phyloP scores from a whole-genome alignment of 179 eudicot species.

The Beta macrorhiza region DNA sequence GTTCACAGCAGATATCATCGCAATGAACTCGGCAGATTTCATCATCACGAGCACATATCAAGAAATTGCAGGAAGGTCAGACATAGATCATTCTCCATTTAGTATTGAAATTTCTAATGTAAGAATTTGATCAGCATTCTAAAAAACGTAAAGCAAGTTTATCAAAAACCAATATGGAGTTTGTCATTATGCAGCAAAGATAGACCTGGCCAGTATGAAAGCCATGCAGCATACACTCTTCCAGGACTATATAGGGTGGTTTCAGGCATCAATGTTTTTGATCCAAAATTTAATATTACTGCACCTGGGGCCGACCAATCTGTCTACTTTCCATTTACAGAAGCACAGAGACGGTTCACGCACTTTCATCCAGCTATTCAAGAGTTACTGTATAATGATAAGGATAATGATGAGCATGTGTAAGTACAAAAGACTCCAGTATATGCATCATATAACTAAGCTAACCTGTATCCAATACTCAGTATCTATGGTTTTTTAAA shows the following conservation, averaged over 20 bases:
- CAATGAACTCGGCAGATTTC: slow-evolving; percentile 57
- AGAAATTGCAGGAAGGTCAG: slow-evolving; percentile 58
- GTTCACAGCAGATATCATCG: slow-evolving; percentile 54
- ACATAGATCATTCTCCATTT: background rate
- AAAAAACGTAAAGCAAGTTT: slow-evolving; percentile 4
- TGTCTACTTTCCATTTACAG: slow-evolving; percentile 45
- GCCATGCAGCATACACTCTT: slow-evolving; percentile 49
- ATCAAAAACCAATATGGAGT: slow-evolving; percentile 20
- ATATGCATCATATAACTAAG: slow-evolving; percentile 3
- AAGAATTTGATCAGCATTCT: background rate
- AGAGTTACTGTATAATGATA: slow-evolving; percentile 41
- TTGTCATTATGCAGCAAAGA: slow-evolving; percentile 44
- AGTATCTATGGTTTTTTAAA: background rate
- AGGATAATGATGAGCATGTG: slow-evolving; percentile 47
- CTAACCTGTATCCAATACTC: background rate
- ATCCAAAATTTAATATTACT: slow-evolving; percentile 57
- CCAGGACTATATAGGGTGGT: slow-evolving; percentile 54
- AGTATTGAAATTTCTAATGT: background rate
- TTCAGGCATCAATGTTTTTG: slow-evolving; percentile 56
- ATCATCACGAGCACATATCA: slow-evolving; percentile 62
- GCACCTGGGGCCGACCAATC: slow-evolving; percentile 59
- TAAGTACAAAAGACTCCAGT: slow-evolving; percentile 26
- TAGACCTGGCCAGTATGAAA: slow-evolving; percentile 53
- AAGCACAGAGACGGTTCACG: slow-evolving; percentile 40
- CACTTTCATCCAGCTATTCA: slow-evolving; percentile 43